A percentile compares a stretch with the other conserved stretches of the same genome.
Conservation (phyloP, 2,329 filamentous ascomycete species). For the Fusarium luffae region DNA sequence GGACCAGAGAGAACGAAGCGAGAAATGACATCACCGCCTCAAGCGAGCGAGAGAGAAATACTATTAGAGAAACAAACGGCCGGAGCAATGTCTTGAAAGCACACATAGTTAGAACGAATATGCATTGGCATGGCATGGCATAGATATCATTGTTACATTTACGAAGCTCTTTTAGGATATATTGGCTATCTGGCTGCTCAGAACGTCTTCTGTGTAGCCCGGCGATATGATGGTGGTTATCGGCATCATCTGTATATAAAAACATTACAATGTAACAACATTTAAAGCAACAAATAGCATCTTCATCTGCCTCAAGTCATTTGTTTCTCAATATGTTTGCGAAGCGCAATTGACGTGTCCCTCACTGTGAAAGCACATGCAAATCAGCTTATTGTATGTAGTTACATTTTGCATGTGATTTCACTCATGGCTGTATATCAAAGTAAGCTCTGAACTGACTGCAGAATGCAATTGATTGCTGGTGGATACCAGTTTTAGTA, state of each 20-base stretch:
- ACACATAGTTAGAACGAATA: constrained; percentile 8
- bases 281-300: background rate
- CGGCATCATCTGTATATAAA: constrained; percentile 8
- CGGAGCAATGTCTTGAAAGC: constrained; percentile 36
- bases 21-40: constrained; percentile 17
- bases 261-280: background rate
- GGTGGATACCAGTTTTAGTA: constrained; percentile 13
- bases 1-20: constrained; percentile 11
- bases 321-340: background rate
- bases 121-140: constrained; percentile 18
- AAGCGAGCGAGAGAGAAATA: constrained; percentile 24
- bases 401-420: constrained; percentile 31
- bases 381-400: background rate
- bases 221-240: constrained; percentile 11
- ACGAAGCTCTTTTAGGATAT: constrained; percentile 5
- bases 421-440: background rate
- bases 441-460: background rate
- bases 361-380: constrained; percentile 1
- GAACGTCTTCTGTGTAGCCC: background rate
- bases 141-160: constrained; percentile 11
- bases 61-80: constrained; percentile 37
- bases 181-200: background rate
- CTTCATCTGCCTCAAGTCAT: background rate
- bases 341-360: background rate
- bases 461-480: background rate